phyloP scores from a whole-genome alignment of 1,284 basidiomycete genomes.

The Ganoderma lingzhi region DNA sequence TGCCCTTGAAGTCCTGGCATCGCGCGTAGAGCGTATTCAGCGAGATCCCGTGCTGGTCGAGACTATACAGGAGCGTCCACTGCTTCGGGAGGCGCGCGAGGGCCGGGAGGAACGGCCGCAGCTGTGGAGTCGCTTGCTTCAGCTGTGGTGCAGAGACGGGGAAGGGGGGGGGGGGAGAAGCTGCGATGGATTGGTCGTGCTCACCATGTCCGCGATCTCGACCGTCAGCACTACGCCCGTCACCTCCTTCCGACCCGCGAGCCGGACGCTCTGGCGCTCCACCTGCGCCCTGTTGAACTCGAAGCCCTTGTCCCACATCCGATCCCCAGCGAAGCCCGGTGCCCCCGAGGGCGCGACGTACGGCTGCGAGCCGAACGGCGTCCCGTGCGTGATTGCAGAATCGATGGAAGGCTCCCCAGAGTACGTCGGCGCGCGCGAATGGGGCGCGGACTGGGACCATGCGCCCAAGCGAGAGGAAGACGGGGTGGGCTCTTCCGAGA shows the following conservation, averaged over 20 bases:
- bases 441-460: slow-evolving; percentile 26
- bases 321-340: slow-evolving; percentile 73
- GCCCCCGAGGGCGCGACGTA: slow-evolving; percentile 79
- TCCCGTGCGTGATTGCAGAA: slow-evolving; percentile 49
- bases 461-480: slow-evolving; percentile 25
- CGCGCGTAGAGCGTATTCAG: slow-evolving; percentile 86
- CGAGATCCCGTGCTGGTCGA: slow-evolving; percentile 96
- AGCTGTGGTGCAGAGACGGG: background rate
- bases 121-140: slow-evolving; percentile 47
- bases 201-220: slow-evolving; percentile 66
- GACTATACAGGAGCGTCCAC: slow-evolving; percentile 93
- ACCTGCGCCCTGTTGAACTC: slow-evolving; percentile 42
- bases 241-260: slow-evolving; percentile 54
- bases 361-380: slow-evolving; percentile 65
- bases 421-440: slow-evolving; percentile 26
- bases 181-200: slow-evolving; percentile 31
- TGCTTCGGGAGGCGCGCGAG: slow-evolving; percentile 78
- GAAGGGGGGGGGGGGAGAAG: no score
- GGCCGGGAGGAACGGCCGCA: slow-evolving; percentile 80
- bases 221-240: slow-evolving; percentile 65
- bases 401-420: slow-evolving; percentile 11
- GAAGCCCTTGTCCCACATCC: slow-evolving; percentile 46
- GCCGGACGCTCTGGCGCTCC: slow-evolving; percentile 47
- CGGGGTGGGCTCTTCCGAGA: slow-evolving; percentile 47
- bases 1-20: slow-evolving; percentile 56